These are phyloP conservation scores for Zalerion maritima DNA, from an alignment of 495 filamentous ascomycete genomes.

Conservation along the genomic window DNA sequence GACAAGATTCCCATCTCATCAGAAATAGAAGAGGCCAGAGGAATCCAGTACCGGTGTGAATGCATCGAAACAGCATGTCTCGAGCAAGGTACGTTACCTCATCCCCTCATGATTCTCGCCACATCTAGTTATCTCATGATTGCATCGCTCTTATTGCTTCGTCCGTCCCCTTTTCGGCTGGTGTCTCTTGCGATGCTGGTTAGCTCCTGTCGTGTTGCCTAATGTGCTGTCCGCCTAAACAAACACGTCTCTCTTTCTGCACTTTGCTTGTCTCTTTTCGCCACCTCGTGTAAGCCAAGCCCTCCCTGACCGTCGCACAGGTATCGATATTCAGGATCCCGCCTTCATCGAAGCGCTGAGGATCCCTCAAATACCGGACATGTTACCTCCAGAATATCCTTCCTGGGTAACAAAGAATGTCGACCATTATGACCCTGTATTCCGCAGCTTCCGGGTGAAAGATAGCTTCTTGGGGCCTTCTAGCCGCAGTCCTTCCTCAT, in stretches of 20 bases:
- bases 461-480: constrained; percentile 25
- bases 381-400: constrained; percentile 27
- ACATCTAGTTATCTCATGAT: constrained; percentile 6
- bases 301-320: too few relatives aligned
- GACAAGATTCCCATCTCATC: constrained; percentile 27
- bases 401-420: constrained; percentile 32
- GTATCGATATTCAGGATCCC: constrained; percentile 27
- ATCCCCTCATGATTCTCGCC: constrained; percentile 1
- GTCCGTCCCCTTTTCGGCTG: too few relatives aligned
- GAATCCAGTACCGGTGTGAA: constrained; percentile 34
- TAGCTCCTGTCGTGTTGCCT: too few relatives aligned
- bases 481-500: constrained; percentile 24
- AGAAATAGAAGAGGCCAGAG: constrained; percentile 33
- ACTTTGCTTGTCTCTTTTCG: too few relatives aligned
- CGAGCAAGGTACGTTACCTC: constrained; percentile 27
- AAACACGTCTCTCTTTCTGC: too few relatives aligned
- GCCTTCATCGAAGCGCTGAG: constrained; percentile 27
- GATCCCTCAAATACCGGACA: constrained; percentile 20
- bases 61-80: constrained; percentile 33
- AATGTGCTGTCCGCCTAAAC: too few relatives aligned
- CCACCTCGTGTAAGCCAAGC: too few relatives aligned
- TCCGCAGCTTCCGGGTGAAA: constrained; percentile 23
- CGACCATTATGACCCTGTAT: constrained; percentile 28
- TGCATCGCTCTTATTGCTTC: constrained; percentile 5
- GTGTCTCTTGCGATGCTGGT: too few relatives aligned